phyloP scores from a whole-genome alignment of 2,329 filamentous ascomycete genomes.

The Talaromyces sp. region DNA sequence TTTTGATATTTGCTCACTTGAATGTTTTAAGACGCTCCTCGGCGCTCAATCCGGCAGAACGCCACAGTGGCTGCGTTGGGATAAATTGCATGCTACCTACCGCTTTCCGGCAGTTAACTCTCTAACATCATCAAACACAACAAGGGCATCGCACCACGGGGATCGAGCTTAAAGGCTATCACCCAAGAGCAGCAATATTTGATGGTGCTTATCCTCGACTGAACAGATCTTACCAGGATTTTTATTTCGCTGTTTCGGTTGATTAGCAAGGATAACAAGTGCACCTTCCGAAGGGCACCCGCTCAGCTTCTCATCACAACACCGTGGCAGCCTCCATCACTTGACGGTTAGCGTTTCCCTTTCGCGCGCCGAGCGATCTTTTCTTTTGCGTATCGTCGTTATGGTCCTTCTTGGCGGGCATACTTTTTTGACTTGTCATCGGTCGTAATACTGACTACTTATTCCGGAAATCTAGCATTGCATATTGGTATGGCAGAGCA shows the following conservation, averaged over 20 bases:
- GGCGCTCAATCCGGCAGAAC: too few relatives aligned
- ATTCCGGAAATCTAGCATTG: slow-evolving; percentile 36
- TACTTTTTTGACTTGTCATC: not conserved
- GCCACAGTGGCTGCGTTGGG: too few relatives aligned
- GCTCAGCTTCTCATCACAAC: slow-evolving; percentile 26
- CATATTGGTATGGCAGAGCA: slow-evolving; percentile 68
- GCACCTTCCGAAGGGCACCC: slow-evolving; percentile 6
- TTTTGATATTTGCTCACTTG: too few relatives aligned
- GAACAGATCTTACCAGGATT: slow-evolving; percentile 2
- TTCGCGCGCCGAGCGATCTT: not conserved
- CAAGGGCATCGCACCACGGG: slow-evolving; percentile 22
- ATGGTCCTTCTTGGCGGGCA: not conserved
- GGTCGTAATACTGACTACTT: not conserved
- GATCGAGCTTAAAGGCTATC: slow-evolving; percentile 16
- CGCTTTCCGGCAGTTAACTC: slow-evolving; percentile 28
- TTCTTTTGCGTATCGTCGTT: not conserved
- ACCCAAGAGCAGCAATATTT: slow-evolving; percentile 15
- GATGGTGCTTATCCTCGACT: slow-evolving; percentile 16
- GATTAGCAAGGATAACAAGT: slow-evolving; percentile 7
- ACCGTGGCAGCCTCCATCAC: slow-evolving; percentile 40
- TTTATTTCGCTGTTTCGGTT: slow-evolving; percentile 1
- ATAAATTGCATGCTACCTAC: slow-evolving; percentile 26
- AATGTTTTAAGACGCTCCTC: too few relatives aligned
- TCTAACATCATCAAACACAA: slow-evolving; percentile 26
- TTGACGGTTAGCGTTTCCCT: slow-evolving; percentile 39